Conservation (phyloP, 306 rosid genomes). For the Lathyrus oleraceus region DNA sequence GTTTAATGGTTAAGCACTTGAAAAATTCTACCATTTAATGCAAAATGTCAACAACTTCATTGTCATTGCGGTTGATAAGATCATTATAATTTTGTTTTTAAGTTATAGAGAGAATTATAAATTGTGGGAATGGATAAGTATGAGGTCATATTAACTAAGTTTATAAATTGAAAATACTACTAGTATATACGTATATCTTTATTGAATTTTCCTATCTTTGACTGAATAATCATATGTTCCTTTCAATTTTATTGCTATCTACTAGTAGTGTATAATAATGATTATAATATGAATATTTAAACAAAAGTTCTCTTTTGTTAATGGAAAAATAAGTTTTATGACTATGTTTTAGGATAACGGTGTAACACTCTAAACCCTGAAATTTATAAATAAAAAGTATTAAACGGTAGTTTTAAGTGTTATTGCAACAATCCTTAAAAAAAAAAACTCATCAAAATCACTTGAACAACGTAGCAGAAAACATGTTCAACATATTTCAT, state of each 20-base stretch:
- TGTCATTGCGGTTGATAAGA: constrained; percentile 27
- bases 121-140: constrained; percentile 35
- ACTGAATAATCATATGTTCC: constrained; percentile 17
- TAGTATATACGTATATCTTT: not conserved
- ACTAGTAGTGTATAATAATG: not conserved
- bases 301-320: no score
- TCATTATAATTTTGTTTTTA: not conserved
- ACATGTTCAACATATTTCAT: no score
- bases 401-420: no score
- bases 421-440: no score
- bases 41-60: constrained; percentile 30
- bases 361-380: no score
- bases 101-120: not conserved
- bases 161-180: not conserved
- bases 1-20: constrained; percentile 6
- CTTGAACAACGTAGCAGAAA: no score
- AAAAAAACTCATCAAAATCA: no score
- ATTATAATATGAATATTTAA: not conserved
- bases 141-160: constrained; percentile 9
- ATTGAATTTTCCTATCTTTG: constrained; percentile 27
- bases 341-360: no score
- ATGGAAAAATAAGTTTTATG: no score
- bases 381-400: no score
- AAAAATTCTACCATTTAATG: not conserved
- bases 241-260: constrained; percentile 7